Conservation (phyloP, 768 basidiomycete species). For the Coprinopsis marcescibilis region DNA sequence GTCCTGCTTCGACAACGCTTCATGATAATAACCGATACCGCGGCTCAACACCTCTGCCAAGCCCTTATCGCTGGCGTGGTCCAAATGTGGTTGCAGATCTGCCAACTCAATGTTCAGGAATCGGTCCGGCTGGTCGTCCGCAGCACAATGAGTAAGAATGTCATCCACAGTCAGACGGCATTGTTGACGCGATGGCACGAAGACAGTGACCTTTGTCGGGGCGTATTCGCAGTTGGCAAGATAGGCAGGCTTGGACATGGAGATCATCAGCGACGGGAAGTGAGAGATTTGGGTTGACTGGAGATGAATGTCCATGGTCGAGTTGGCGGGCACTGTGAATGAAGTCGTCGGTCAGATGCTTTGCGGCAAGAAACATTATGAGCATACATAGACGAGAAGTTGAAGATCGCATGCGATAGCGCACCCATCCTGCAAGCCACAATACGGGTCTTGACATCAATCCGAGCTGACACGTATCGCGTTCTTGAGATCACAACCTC, state of each 20-base stretch:
- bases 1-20: slow-evolving; percentile 87
- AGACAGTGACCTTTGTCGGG: slow-evolving; percentile 77
- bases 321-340: slow-evolving; percentile 82
- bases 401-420: slow-evolving; percentile 91
- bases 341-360: not conserved
- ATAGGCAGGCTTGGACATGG: slow-evolving; percentile 98
- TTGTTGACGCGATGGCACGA: slow-evolving; percentile 90
- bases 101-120: slow-evolving; percentile 86
- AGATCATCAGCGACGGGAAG: slow-evolving; percentile 97
- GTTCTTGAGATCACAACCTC: slow-evolving; percentile 95
- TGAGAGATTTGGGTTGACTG: slow-evolving; percentile 96
- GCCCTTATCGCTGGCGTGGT: slow-evolving; percentile 70
- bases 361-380: not conserved
- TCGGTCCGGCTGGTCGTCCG: slow-evolving; percentile 76
- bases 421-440: slow-evolving; percentile 97
- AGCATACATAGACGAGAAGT: slow-evolving; percentile 83
- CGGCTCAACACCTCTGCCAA: slow-evolving; percentile 79
- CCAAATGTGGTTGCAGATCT: slow-evolving; percentile 84
- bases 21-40: slow-evolving; percentile 94
- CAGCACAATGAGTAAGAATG: slow-evolving; percentile 79
- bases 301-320: slow-evolving; percentile 94
- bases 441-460: slow-evolving; percentile 86
- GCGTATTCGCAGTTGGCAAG: slow-evolving; percentile 88
- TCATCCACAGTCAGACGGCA: slow-evolving; percentile 93
- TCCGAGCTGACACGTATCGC: slow-evolving; percentile 94